Base-by-base conservation (phyloP, 1,284 basidiomycete species). In the Megacollybia platyphylla region DNA sequence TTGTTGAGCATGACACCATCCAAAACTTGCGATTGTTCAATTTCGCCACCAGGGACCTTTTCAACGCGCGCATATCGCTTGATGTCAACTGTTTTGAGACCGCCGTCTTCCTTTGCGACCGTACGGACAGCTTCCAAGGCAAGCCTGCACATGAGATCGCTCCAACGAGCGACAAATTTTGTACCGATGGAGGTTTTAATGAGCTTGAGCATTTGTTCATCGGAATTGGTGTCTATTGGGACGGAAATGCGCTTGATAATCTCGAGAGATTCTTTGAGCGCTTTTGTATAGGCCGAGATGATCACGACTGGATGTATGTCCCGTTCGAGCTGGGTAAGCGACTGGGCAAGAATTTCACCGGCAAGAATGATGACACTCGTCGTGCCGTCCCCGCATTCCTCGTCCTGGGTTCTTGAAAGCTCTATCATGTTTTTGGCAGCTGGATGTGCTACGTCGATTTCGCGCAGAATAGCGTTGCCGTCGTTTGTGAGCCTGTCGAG, bases 401-500 rank as follows among this genome's bases (percentile, higher is more conserved):
- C 94, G 52, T 98, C 96, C 63, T 97, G 94, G 3, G 96, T 97
- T 57, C 93, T 70, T 56, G 88, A 87, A 15, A 98, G 78, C 64
- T 99, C 94, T 53, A 98, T 97, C 94, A 98, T 98, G 53, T 93
- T 94, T 69, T 97, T 98, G 28, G 94, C 94, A 20, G 94, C 94
- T 0, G 96, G 96, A 56, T 97, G 94, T 3, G 91, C 91, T 20
- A 98, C 93, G 51, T 98, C 94, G 51, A 97, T 97, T 62, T 98
- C 94, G 46, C 94, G 82, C 32, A 97, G 68, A 51, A 98, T 97
- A 7, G 93, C 93, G 56, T 97, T 96, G 17, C 96, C 94, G 57
- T 98, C 94, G 61, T 97, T 97, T 4, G 94, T 98, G 37, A 97
- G 67, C 48, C 89, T 93, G 51, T 13, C 37, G 29, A 24, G 7